phyloP scores from a whole-genome alignment of 257 asterid genomes.

The Primulina huaijiensis region DNA sequence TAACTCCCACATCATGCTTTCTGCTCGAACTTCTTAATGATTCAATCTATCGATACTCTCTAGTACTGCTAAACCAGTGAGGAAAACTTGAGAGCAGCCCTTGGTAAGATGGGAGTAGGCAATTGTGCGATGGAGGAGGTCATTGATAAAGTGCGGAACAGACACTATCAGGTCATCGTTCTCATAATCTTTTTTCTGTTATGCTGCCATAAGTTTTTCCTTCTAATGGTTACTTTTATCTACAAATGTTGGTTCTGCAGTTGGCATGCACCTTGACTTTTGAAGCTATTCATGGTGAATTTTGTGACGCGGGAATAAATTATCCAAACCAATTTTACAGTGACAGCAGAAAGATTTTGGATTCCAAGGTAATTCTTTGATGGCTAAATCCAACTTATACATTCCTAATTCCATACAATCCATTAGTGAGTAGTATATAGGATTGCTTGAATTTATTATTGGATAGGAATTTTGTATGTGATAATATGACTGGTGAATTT shows the following conservation, averaged over 20 bases:
- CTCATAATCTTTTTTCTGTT: neutral
- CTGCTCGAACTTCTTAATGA: conserved; percentile 13
- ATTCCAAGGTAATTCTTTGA: conserved; percentile 41
- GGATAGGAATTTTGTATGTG: neutral
- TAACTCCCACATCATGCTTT: neutral
- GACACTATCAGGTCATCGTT: conserved; percentile 78
- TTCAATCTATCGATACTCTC: conserved; percentile 15
- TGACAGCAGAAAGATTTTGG: conserved; percentile 69
- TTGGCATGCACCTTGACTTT: conserved; percentile 92
- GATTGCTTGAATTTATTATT: neutral
- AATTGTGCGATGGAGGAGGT: conserved; percentile 72
- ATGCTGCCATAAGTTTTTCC: conserved; percentile 10
- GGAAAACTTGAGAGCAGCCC: conserved; percentile 89
- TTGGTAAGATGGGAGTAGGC: conserved; percentile 74
- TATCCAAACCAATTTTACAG: conserved; percentile 89
- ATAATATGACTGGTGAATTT: neutral
- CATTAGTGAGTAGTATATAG: neutral
- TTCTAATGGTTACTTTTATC: conserved; percentile 3
- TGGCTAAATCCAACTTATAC: neutral
- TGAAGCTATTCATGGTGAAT: conserved; percentile 81
- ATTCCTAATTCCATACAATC: conserved; percentile 7
- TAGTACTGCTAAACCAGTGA: conserved; percentile 53
- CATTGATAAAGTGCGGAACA: conserved; percentile 70
- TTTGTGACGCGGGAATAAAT: conserved; percentile 88
- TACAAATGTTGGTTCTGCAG: conserved; percentile 39